Evolutionary conservation across 371 early-diverging fungal species (phyloP).

Genomic region (Lichtheimia hyalospora): DNA sequence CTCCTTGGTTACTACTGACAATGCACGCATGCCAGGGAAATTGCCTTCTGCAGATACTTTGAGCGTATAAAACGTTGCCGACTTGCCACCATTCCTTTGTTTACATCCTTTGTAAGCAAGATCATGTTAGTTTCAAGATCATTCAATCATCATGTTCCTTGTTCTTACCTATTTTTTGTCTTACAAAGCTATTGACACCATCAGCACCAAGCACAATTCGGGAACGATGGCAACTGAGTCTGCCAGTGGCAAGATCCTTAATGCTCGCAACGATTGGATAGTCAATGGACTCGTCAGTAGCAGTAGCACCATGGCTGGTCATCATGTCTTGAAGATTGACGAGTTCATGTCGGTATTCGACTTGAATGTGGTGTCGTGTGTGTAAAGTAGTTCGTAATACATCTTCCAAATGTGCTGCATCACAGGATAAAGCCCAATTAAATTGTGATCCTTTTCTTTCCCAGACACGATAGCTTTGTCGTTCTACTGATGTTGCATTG

Average conservation of each 20-base stretch:
- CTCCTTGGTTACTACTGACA: constrained; percentile 29
- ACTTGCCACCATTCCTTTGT: not conserved
- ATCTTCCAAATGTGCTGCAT: constrained; percentile 14
- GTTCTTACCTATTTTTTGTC: constrained; percentile 39
- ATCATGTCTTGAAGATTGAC: constrained; percentile 27
- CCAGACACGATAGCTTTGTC: constrained; percentile 30
- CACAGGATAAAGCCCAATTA: constrained; percentile 27
- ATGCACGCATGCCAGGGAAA: constrained; percentile 24
- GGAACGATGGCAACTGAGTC: constrained; percentile 22
- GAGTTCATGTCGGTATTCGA: constrained; percentile 30
- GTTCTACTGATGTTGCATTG: constrained; percentile 12
- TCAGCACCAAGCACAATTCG: constrained; percentile 36
- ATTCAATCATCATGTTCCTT: not conserved
- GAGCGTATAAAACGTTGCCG: constrained; percentile 28
- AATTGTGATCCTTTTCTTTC: constrained; percentile 27
- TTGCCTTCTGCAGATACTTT: constrained; percentile 23
- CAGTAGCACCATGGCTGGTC: not conserved
- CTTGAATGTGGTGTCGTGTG: constrained; percentile 13
- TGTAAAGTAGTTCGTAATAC: constrained; percentile 17
- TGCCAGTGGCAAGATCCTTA: constrained; percentile 20
- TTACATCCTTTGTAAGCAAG: no score
- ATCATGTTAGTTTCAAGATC: no score
- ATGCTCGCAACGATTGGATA: constrained; percentile 20
- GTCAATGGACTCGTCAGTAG: not conserved
- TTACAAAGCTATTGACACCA: constrained; percentile 29